These are phyloP conservation scores for Inonotus hispidus DNA, from an alignment of 1,284 basidiomycete genomes.

Conservation along the genomic window DNA sequence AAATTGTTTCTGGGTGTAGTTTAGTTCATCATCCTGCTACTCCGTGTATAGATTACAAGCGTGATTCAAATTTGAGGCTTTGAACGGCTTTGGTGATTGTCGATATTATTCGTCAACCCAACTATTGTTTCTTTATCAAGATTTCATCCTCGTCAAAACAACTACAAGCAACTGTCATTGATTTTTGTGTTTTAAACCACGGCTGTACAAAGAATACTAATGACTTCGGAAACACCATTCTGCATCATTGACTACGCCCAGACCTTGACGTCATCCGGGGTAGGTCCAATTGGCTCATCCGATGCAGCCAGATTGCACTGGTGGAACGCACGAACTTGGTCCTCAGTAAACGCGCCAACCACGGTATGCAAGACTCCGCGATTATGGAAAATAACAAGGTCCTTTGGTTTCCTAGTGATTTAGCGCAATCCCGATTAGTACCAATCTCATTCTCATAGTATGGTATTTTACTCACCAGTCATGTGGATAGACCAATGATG, in stretches of 20 bases:
- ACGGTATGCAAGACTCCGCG: conserved; percentile 75
- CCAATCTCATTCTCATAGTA: background rate
- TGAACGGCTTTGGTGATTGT: no score
- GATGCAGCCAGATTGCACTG: conserved; percentile 81
- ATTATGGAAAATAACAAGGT: conserved; percentile 62
- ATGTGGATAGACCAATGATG: conserved; percentile 60
- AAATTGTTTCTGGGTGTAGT: no score
- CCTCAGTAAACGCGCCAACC: conserved; percentile 65
- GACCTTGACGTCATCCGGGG: conserved; percentile 52
- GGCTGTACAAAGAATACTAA: no score
- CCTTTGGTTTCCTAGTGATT: conserved; percentile 43
- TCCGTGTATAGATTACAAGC: no score
- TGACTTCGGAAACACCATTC: no score
- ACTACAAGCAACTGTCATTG: no score
- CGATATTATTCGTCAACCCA: no score
- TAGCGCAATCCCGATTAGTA: background rate
- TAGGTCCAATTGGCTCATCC: conserved; percentile 62
- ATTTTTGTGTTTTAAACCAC: no score
- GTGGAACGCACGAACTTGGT: conserved; percentile 74
- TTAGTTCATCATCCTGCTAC: no score
- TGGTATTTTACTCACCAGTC: conserved; percentile 42
- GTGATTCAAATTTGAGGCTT: no score
- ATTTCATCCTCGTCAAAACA: no score
- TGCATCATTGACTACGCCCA: conserved; percentile 40
- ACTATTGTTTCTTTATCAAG: no score